These are phyloP conservation scores for Aspergillus quadricinctus DNA, from an alignment of 2,329 filamentous ascomycete genomes.

Conservation along the genomic window DNA sequence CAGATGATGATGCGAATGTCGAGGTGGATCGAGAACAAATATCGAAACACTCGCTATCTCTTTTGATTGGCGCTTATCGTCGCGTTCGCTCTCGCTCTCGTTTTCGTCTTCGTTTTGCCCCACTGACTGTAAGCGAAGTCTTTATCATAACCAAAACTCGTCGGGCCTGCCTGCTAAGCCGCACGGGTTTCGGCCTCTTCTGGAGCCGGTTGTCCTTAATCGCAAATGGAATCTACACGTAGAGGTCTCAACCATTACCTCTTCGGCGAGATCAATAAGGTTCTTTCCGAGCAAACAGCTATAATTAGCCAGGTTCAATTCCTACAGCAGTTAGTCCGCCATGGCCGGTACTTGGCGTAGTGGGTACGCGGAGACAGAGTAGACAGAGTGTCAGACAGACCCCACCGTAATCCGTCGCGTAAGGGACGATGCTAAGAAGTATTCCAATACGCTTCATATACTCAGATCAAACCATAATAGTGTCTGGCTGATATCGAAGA, in stretches of 20 bases:
- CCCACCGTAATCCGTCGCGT: not conserved
- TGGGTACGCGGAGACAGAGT: not conserved
- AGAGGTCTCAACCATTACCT: too few species aligned
- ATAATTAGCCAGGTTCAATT: not conserved
- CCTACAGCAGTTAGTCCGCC: not conserved
- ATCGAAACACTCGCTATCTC: not conserved
- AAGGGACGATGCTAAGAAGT: not conserved
- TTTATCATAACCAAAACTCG: not conserved
- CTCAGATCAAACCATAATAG: too few species aligned
- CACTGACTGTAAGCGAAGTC: conserved; percentile 4
- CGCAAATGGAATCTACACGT: not conserved
- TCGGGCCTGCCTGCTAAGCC: not conserved
- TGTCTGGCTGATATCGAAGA: not conserved
- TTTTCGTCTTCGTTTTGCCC: conserved; percentile 14
- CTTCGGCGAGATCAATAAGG: not conserved
- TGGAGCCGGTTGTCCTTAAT: not conserved
- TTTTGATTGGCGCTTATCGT: conserved; percentile 17
- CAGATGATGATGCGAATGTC: not conserved
- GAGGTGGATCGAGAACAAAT: not conserved
- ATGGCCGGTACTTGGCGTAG: not conserved
- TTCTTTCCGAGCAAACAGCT: not conserved
- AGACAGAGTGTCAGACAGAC: too few species aligned
- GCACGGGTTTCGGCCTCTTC: not conserved
- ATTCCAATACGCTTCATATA: not conserved
- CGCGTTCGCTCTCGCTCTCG: conserved; percentile 21